Percentiles rank a stretch among this genome's conserved stretches.
phyloP scores from a whole-genome alignment of 1,284 basidiomycete genomes.

The Ceratobasidium sp. region DNA sequence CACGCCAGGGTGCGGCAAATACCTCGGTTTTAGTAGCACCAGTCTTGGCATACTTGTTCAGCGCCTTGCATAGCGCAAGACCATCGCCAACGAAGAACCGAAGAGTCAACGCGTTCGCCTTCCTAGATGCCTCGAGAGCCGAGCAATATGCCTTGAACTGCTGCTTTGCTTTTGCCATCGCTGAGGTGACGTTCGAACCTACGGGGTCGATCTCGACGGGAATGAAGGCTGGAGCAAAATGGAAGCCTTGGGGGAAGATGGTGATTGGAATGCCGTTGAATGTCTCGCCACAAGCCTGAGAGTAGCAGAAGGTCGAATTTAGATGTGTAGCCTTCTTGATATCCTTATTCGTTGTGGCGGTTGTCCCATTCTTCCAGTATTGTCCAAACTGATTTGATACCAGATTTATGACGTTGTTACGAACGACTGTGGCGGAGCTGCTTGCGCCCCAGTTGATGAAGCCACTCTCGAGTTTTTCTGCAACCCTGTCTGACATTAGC shows the following conservation, averaged over 20 bases:
- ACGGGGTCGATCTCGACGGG: neutral
- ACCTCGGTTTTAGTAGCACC: neutral
- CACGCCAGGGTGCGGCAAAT: conserved; percentile 12
- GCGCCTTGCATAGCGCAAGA: conserved; percentile 51
- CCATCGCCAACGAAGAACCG: conserved; percentile 15
- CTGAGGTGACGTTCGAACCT: conserved; percentile 44
- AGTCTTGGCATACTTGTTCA: conserved; percentile 48
- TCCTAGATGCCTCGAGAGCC: conserved; percentile 50
- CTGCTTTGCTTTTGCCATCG: conserved; percentile 49
- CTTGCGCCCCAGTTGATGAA: conserved; percentile 20
- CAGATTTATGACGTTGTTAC: conserved; percentile 46
- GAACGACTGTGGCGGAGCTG: conserved; percentile 59
- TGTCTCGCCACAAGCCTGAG: conserved; percentile 54
- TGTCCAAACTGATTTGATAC: conserved; percentile 50
- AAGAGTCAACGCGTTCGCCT: neutral
- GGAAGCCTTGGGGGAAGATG: conserved; percentile 46
- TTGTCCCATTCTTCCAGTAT: conserved; percentile 61
- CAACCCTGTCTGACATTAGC: neutral
- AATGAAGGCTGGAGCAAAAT: conserved; percentile 1
- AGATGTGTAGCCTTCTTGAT: conserved; percentile 52
- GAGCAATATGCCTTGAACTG: conserved; percentile 57
- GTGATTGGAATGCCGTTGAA: conserved; percentile 59
- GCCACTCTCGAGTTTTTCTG: neutral
- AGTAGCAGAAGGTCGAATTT: conserved; percentile 64
- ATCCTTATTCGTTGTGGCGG: conserved; percentile 50